Percentiles rank a stretch among this genome's conserved stretches.
Conservation (phyloP, 257 asterid genomes). For the Buddleja alternifolia region DNA sequence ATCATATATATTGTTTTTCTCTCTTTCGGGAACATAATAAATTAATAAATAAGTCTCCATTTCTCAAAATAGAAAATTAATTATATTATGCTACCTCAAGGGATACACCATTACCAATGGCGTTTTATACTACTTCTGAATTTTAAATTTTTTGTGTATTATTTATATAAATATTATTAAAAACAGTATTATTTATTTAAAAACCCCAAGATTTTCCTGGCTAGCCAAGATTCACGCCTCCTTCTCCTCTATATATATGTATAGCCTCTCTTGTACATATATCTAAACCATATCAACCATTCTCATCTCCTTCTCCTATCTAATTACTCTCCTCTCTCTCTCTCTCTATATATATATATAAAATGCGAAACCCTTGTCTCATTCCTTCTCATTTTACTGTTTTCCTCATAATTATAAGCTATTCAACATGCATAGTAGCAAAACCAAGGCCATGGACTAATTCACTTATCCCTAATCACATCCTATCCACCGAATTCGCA, state of each 20-base stretch:
- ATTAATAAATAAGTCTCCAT: no score
- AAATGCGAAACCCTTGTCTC: conserved; percentile 42
- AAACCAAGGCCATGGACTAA: conserved; percentile 10
- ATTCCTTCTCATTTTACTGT: conserved; percentile 15
- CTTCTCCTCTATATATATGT: conserved; percentile 28
- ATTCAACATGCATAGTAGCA: conserved; percentile 25
- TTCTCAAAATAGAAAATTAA: no score
- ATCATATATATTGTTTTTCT: no score
- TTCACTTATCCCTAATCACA: conserved; percentile 26
- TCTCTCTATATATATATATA: neutral
- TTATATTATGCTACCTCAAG: no score
- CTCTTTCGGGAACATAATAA: no score
- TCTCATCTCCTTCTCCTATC: neutral
- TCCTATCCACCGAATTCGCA: conserved; percentile 26
- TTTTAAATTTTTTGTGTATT: no score
- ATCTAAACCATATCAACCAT: neutral
- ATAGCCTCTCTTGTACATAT: neutral
- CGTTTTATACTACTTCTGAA: no score
- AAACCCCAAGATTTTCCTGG: neutral
- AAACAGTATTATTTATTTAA: no score
- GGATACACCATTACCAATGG: no score
- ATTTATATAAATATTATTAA: no score
- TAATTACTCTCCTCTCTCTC: neutral
- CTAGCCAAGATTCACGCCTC: conserved; percentile 3
- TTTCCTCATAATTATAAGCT: conserved; percentile 27